Conservation (phyloP, 2,329 filamentous ascomycete species). For the Talaromyces sp. region DNA sequence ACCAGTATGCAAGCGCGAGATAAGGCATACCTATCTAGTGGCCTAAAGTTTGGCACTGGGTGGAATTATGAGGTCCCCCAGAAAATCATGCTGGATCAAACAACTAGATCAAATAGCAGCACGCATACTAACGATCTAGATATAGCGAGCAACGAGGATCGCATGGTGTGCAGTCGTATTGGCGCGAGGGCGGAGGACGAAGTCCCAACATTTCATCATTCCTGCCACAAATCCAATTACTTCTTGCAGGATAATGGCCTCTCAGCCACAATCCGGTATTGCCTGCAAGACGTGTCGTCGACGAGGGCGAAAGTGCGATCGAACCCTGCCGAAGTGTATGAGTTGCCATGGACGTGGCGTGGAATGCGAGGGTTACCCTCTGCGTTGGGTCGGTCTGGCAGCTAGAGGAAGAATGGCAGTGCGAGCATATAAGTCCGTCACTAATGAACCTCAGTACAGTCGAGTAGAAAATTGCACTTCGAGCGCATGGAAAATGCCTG, state of each 20-base stretch:
- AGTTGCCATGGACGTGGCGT: not conserved
- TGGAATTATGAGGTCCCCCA: no score
- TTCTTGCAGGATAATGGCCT: not conserved
- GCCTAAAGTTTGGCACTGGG: no score
- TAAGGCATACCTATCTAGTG: no score
- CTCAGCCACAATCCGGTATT: not conserved
- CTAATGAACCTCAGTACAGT: not conserved
- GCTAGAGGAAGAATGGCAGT: not conserved
- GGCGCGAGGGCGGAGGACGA: no score
- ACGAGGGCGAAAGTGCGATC: not conserved
- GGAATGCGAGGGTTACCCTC: slow-evolving; percentile 4
- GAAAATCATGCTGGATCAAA: no score
- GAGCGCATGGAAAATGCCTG: not conserved
- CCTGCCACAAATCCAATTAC: not conserved
- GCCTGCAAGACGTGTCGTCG: slow-evolving; percentile 4
- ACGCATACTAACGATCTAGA: no score
- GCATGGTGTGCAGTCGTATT: no score
- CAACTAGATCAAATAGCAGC: no score
- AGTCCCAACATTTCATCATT: not conserved
- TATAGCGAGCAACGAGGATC: no score
- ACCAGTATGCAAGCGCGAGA: no score
- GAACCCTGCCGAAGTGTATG: not conserved
- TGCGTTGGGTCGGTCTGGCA: not conserved
- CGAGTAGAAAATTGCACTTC: not conserved
- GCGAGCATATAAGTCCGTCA: not conserved